Conservation (phyloP, 2,329 filamentous ascomycete species). For the Calonectria honghensis region DNA sequence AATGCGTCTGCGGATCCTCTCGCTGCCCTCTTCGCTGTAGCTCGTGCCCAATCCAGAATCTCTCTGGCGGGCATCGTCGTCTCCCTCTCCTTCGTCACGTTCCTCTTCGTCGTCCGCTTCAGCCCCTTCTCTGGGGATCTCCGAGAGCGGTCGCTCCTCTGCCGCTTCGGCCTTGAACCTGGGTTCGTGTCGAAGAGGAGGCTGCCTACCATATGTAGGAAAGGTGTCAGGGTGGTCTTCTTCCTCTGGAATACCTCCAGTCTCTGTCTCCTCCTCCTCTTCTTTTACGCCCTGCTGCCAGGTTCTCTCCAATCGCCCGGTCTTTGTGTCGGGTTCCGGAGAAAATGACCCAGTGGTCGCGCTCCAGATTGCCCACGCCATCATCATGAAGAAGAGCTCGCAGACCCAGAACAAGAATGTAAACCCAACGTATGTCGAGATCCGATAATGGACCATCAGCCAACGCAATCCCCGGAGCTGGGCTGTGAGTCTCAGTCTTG, state of each 20-base stretch:
- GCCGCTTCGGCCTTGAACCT: constrained; percentile 60
- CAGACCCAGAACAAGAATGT: constrained; percentile 84
- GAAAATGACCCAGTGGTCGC: constrained; percentile 57
- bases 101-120: constrained; percentile 69
- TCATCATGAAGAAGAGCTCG: constrained; percentile 80
- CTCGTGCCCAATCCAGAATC: constrained; percentile 75
- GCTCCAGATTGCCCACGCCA: constrained; percentile 77
- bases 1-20: constrained; percentile 57
- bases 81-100: constrained; percentile 59
- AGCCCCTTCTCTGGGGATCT: constrained; percentile 59
- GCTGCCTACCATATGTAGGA: constrained; percentile 64
- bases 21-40: constrained; percentile 63
- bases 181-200: constrained; percentile 64
- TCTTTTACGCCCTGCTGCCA: constrained; percentile 45
- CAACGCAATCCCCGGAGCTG: constrained; percentile 85
- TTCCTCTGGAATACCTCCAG: constrained; percentile 54
- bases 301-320: constrained; percentile 35
- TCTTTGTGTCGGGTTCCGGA: constrained; percentile 34
- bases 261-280: constrained; percentile 51
- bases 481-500: constrained; percentile 81
- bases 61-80: constrained; percentile 53
- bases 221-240: constrained; percentile 68
- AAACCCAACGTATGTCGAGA: constrained; percentile 81
- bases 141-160: constrained; percentile 57
- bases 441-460: constrained; percentile 89